phyloP scores from a whole-genome alignment of 1,139 yeast species.

The Suhomyces coccinellae region DNA sequence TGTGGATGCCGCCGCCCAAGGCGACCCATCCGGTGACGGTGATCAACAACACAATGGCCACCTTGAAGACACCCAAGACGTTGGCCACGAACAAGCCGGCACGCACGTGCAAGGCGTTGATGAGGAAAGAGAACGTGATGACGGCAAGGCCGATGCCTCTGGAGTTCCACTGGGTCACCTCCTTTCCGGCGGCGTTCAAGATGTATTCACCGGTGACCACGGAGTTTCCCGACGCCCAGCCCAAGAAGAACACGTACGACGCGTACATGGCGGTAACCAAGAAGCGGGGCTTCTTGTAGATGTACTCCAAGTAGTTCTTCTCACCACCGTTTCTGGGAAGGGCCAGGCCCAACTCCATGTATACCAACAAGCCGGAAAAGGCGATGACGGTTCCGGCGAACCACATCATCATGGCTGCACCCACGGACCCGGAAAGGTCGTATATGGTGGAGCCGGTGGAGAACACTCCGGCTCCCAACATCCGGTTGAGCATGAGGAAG shows the following conservation, averaged over 20 bases:
- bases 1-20: slow-evolving; percentile 64
- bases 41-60: slow-evolving; percentile 65
- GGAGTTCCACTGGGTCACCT: slow-evolving; percentile 71
- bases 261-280: slow-evolving; percentile 76
- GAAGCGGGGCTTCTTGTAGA: slow-evolving; percentile 67
- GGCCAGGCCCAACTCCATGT: slow-evolving; percentile 83
- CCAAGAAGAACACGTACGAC: slow-evolving; percentile 70
- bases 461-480: slow-evolving; percentile 88
- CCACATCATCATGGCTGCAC: slow-evolving; percentile 74
- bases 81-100: slow-evolving; percentile 70
- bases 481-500: slow-evolving; percentile 71
- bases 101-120: slow-evolving; percentile 63
- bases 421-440: slow-evolving; percentile 70
- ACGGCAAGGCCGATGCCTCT: slow-evolving; percentile 76
- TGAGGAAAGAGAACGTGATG: slow-evolving; percentile 66
- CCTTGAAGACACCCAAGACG: slow-evolving; percentile 67
- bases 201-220: slow-evolving; percentile 51
- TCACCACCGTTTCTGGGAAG: slow-evolving; percentile 89
- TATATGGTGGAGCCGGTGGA: slow-evolving; percentile 82
- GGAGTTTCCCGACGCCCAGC: slow-evolving; percentile 83
- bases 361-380: slow-evolving; percentile 70
- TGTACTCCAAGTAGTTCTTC: slow-evolving; percentile 75
- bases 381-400: slow-evolving; percentile 75
- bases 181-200: slow-evolving; percentile 69
- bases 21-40: slow-evolving; percentile 83